phyloP scores from a whole-genome alignment of 2,329 filamentous ascomycete genomes.

The Sclerotinia minor region DNA sequence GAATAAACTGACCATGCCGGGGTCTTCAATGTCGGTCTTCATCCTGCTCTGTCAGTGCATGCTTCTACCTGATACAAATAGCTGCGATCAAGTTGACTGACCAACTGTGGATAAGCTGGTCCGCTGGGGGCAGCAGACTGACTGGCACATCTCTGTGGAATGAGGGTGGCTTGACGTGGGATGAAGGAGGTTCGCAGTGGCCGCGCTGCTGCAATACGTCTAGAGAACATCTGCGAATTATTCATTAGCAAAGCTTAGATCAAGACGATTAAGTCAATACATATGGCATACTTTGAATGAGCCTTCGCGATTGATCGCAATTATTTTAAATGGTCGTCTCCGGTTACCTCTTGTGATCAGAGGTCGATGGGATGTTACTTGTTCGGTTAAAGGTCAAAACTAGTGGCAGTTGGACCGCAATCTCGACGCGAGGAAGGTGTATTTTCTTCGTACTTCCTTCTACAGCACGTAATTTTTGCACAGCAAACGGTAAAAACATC shows the following conservation, averaged over 20 bases:
- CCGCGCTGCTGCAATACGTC: constrained; percentile 56
- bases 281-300: constrained; percentile 22
- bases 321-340: constrained; percentile 4
- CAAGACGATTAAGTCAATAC: too few relatives aligned
- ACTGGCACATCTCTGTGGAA: constrained; percentile 52
- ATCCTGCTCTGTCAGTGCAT: constrained; percentile 31
- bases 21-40: constrained; percentile 60
- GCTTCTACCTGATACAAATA: neutral
- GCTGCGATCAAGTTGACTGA: constrained; percentile 29
- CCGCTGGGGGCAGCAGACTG: constrained; percentile 28
- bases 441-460: constrained; percentile 25
- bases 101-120: constrained; percentile 33
- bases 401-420: constrained; percentile 28
- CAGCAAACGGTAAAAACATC: constrained; percentile 46
- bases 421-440: constrained; percentile 22
- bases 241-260: constrained; percentile 13
- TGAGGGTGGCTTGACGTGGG: constrained; percentile 52
- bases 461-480: constrained; percentile 17
- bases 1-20: constrained; percentile 58
- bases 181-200: constrained; percentile 49
- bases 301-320: constrained; percentile 11
- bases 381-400: constrained; percentile 32
- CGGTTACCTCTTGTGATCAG: constrained; percentile 7
- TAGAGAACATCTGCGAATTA: constrained; percentile 57
- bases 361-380: constrained; percentile 24